phyloP scores from a whole-genome alignment of 805 yeast species.

The Middelhovenomyces tepae region DNA sequence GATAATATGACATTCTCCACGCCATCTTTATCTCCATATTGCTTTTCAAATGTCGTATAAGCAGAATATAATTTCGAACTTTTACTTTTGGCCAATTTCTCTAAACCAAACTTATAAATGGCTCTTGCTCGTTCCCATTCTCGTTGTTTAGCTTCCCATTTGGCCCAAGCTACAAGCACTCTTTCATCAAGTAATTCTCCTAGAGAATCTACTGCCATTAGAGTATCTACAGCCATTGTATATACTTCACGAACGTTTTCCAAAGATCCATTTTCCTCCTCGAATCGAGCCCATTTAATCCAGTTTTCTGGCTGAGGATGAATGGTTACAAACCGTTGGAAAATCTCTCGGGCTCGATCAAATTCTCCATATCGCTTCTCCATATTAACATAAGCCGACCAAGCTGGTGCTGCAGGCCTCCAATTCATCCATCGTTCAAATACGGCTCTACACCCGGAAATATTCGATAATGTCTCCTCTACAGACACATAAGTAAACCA shows the following conservation, averaged over 20 bases:
- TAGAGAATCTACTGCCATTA: conserved; percentile 24
- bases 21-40: conserved; percentile 46
- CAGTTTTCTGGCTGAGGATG: conserved; percentile 53
- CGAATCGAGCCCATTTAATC: conserved; percentile 70
- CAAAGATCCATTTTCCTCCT: conserved; percentile 40
- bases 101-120: conserved; percentile 45
- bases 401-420: conserved; percentile 59
- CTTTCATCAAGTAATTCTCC: conserved; percentile 29
- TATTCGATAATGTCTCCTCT: conserved; percentile 68
- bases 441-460: conserved; percentile 50
- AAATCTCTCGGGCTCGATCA: conserved; percentile 52
- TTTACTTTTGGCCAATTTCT: conserved; percentile 34
- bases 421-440: conserved; percentile 76
- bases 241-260: conserved; percentile 53
- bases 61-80: conserved; percentile 33
- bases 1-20: conserved; percentile 44
- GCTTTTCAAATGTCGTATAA: conserved; percentile 55
- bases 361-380: conserved; percentile 57
- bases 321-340: conserved; percentile 43
- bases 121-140: conserved; percentile 58
- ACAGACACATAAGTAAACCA: conserved; percentile 80
- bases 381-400: conserved; percentile 67
- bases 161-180: conserved; percentile 48
- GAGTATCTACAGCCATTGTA: conserved; percentile 54
- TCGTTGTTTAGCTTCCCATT: conserved; percentile 54